Evolutionary conservation across 2,329 filamentous ascomycete genomes (phyloP).

Genomic region (Xylaria polymorpha): DNA sequence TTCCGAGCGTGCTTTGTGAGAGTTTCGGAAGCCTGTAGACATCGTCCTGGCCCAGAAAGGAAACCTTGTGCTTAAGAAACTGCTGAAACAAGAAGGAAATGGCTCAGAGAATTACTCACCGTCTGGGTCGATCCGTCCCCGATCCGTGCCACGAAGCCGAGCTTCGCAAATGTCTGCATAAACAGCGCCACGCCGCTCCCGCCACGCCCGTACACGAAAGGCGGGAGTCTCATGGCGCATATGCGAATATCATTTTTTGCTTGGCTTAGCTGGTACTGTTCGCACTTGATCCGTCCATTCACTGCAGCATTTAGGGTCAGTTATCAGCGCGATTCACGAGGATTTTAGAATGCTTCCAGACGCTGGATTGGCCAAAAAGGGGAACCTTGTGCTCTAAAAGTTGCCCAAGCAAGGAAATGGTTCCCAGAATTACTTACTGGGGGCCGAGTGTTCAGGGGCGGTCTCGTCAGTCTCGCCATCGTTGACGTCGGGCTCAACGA

Average conservation of each 20-base stretch:
- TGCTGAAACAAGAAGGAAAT: too few species aligned
- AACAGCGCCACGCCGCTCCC: conserved; percentile 53
- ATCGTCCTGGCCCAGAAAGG: too few species aligned
- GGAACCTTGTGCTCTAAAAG: too few species aligned
- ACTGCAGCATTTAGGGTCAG: conserved; percentile 15
- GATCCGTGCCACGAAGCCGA: conserved; percentile 49
- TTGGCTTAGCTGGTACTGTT: conserved; percentile 49
- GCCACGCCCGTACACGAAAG: conserved; percentile 58
- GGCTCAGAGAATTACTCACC: too few species aligned
- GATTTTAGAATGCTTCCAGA: too few species aligned
- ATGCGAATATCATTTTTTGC: conserved; percentile 49
- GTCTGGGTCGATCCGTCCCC: conserved; percentile 12
- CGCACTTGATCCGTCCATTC: conserved; percentile 46
- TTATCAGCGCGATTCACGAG: too few species aligned
- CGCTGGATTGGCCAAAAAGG: too few species aligned
- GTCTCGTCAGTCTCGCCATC: conserved; percentile 49
- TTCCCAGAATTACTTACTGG: neutral
- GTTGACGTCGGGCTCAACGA: conserved; percentile 43
- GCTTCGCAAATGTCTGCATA: conserved; percentile 47
- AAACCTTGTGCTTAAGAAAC: too few species aligned
- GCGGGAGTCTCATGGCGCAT: conserved; percentile 54
- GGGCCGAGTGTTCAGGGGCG: conserved; percentile 36
- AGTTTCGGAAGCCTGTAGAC: too few species aligned
- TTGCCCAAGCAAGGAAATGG: too few species aligned
- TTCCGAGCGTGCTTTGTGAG: too few species aligned